Conservation (phyloP, 2,329 filamentous ascomycete species). For the Aureobasidium zeae region DNA sequence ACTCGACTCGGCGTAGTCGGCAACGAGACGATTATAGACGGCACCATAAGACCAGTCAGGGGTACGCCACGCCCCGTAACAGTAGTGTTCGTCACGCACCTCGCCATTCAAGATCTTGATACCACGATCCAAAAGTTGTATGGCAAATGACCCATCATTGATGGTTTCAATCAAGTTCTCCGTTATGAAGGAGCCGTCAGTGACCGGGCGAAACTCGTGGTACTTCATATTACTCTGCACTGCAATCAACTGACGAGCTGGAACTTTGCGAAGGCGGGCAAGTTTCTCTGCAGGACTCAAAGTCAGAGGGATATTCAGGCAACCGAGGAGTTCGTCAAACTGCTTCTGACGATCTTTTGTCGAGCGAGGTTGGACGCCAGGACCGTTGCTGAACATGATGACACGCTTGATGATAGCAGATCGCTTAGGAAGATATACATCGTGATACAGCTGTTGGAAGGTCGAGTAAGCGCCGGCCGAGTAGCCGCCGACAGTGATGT, state of each 20-base stretch:
- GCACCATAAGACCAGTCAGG: slow-evolving; percentile 33
- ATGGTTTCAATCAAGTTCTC: slow-evolving; percentile 37
- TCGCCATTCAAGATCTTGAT: slow-evolving; percentile 46
- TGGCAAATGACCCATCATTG: slow-evolving; percentile 41
- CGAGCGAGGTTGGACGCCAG: slow-evolving; percentile 45
- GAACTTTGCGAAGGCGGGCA: slow-evolving; percentile 33
- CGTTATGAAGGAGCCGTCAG: slow-evolving; percentile 42
- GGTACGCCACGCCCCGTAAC: slow-evolving; percentile 44
- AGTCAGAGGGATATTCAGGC: slow-evolving; percentile 35
- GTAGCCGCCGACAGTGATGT: slow-evolving; percentile 48
- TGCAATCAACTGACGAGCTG: slow-evolving; percentile 34
- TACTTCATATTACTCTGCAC: slow-evolving; percentile 35
- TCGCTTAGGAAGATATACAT: slow-evolving; percentile 39
- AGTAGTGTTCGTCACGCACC: slow-evolving; percentile 44
- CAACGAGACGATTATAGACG: slow-evolving; percentile 39
- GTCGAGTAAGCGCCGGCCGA: slow-evolving; percentile 47
- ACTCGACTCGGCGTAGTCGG: slow-evolving; percentile 42
- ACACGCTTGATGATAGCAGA: slow-evolving; percentile 42
- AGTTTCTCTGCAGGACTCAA: slow-evolving; percentile 39
- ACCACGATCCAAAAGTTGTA: slow-evolving; percentile 35
- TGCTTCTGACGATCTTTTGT: slow-evolving; percentile 41
- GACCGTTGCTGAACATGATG: slow-evolving; percentile 47
- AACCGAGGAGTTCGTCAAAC: slow-evolving; percentile 42
- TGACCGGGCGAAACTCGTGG: slow-evolving; percentile 48
- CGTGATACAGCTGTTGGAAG: slow-evolving; percentile 50